Conservation (phyloP, 73 alveolate genomes). For the Paramecium biaurelia region DNA sequence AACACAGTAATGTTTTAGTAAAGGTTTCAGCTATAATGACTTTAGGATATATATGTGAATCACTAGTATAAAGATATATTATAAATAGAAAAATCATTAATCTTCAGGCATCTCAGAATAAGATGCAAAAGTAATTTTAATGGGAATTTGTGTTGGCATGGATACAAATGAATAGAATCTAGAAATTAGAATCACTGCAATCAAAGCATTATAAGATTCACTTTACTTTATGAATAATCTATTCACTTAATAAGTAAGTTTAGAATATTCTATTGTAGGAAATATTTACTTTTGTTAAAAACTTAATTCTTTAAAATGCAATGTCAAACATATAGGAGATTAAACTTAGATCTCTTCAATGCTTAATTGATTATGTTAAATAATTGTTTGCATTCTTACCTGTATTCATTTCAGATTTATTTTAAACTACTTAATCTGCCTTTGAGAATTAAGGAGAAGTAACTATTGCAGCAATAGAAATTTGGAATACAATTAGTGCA, state of each 20-base stretch:
- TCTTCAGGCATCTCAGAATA: not conserved
- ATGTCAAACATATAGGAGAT: not conserved
- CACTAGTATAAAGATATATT: not conserved
- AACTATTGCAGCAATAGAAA: slow-evolving; percentile 22
- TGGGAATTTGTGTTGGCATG: slow-evolving; percentile 43
- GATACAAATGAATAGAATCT: not conserved
- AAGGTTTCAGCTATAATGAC: slow-evolving; percentile 30
- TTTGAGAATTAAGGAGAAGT: not conserved
- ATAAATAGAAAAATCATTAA: not conserved
- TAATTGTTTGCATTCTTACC: not conserved
- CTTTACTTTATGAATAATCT: slow-evolving; percentile 4
- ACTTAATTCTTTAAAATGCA: not conserved
- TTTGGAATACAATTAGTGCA: slow-evolving; percentile 33
- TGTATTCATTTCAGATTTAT: not conserved
- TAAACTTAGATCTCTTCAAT: not conserved
- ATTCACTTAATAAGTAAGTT: not conserved
- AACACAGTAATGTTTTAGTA: not conserved
- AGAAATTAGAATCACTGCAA: not conserved
- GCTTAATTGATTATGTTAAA: slow-evolving; percentile 26
- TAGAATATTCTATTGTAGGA: not conserved
- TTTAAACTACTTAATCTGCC: not conserved
- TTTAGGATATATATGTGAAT: slow-evolving; percentile 33
- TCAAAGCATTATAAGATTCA: slow-evolving; percentile 46
- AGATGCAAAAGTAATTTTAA: not conserved
- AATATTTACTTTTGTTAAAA: not conserved